A percentile compares a stretch with the other conserved stretches of the same genome.
Conservation (phyloP, 257 asterid species). For the Verbena officinalis region DNA sequence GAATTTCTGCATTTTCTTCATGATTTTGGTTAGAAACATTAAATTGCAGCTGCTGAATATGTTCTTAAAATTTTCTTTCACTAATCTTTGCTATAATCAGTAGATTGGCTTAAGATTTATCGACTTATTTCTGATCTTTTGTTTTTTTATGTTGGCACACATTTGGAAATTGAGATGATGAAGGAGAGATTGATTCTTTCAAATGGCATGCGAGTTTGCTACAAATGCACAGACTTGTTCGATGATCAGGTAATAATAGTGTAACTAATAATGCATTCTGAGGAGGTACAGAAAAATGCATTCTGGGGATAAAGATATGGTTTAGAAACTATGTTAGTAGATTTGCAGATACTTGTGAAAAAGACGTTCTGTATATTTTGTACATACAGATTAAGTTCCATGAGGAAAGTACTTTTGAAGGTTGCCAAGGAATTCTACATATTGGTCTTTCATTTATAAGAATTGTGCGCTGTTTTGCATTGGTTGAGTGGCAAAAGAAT, state of each 20-base stretch:
- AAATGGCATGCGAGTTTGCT: conserved; percentile 94
- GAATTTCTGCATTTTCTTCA: background rate
- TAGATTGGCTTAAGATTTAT: background rate
- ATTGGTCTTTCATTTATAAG: background rate
- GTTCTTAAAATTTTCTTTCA: background rate
- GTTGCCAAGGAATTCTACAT: background rate
- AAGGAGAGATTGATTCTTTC: conserved; percentile 82
- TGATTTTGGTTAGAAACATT: background rate
- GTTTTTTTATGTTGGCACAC: no score
- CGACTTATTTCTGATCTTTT: background rate
- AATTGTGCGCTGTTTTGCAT: background rate
- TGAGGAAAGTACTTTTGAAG: background rate
- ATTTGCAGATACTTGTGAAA: conserved; percentile 2
- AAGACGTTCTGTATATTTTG: background rate
- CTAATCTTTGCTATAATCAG: background rate
- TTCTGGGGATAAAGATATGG: no score
- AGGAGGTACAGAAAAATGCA: no score
- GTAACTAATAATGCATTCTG: conserved; percentile 7
- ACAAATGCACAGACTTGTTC: conserved; percentile 88
- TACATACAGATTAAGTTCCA: background rate
- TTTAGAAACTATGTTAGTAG: conserved; percentile 19
- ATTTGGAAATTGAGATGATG: no score
- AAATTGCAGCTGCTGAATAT: no score
- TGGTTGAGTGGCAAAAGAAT: background rate
- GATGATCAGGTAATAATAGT: conserved; percentile 78